phyloP scores from a whole-genome alignment of 208 protist species.

The Crithidia expoeki region DNA sequence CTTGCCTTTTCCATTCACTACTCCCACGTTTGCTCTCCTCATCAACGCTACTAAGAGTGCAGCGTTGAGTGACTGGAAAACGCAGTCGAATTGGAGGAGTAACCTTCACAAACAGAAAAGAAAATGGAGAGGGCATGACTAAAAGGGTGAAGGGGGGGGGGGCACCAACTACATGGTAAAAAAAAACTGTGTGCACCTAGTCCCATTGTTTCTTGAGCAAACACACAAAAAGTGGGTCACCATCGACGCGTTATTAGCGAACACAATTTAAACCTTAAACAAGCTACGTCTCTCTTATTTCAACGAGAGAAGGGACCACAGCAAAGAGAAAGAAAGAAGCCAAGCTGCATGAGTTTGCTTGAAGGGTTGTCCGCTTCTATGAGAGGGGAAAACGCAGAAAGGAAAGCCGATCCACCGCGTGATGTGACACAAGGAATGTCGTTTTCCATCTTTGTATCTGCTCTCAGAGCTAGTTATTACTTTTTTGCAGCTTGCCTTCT shows the following conservation, averaged over 20 bases:
- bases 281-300: slow-evolving; percentile 9
- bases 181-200: background rate
- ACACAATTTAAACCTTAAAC: background rate
- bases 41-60: too few relatives aligned
- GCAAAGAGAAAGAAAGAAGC: slow-evolving; percentile 10
- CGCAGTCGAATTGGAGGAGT: too few relatives aligned
- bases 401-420: background rate
- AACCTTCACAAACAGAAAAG: too few relatives aligned
- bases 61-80: too few relatives aligned
- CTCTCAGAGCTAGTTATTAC: background rate
- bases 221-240: slow-evolving; percentile 14
- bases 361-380: background rate
- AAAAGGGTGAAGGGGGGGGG: background rate
- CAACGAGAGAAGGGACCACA: slow-evolving; percentile 5
- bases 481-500: background rate
- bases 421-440: slow-evolving; percentile 17
- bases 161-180: background rate
- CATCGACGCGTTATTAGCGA: slow-evolving; percentile 8
- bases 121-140: background rate
- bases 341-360: too few relatives aligned
- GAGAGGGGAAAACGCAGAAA: slow-evolving; percentile 13
- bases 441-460: background rate
- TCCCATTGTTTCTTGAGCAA: background rate
- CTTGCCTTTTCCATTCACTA: background rate
- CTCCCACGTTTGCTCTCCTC: too few relatives aligned